phyloP scores from a whole-genome alignment of 2,329 filamentous ascomycete genomes.

The Periconia macrospinosa region DNA sequence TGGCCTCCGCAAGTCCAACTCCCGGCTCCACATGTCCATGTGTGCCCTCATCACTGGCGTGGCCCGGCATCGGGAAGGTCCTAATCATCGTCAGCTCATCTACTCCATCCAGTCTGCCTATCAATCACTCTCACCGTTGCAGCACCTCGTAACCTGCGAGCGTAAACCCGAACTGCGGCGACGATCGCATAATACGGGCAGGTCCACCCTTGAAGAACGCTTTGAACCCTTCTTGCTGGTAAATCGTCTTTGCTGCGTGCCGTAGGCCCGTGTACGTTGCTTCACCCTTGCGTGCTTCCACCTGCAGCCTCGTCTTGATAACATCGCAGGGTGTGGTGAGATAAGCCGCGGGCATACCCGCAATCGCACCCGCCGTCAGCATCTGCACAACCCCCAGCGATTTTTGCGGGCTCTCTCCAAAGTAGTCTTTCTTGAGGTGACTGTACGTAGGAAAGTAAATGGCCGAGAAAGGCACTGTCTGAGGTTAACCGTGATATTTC shows the following conservation, averaged over 20 bases:
- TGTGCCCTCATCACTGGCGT: slow-evolving; percentile 53
- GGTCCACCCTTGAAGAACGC: slow-evolving; percentile 99
- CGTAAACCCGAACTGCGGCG: slow-evolving; percentile 97
- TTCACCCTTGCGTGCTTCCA: slow-evolving; percentile 95
- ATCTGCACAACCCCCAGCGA: slow-evolving; percentile 90
- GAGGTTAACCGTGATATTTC: slow-evolving; percentile 12
- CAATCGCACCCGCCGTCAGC: slow-evolving; percentile 88
- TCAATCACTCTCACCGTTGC: slow-evolving; percentile 57
- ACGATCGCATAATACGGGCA: slow-evolving; percentile 90
- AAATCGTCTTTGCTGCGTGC: slow-evolving; percentile 82
- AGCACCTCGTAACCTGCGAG: slow-evolving; percentile 93
- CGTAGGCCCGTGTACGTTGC: slow-evolving; percentile 82
- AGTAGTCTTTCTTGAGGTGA: slow-evolving; percentile 91
- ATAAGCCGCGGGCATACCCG: slow-evolving; percentile 65
- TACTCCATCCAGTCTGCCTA: not conserved
- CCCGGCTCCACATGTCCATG: slow-evolving; percentile 64
- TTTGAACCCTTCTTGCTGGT: slow-evolving; percentile 86
- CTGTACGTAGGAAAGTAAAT: slow-evolving; percentile 99
- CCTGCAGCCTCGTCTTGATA: slow-evolving; percentile 97
- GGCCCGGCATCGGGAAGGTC: slow-evolving; percentile 76
- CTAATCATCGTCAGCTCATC: slow-evolving; percentile 5
- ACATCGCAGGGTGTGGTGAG: slow-evolving; percentile 97
- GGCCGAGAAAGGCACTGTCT: slow-evolving; percentile 83
- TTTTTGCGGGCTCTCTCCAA: slow-evolving; percentile 84
- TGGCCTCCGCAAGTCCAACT: slow-evolving; percentile 65